phyloP scores from a whole-genome alignment of 78 protist genomes.

The Planoprotostelium fungivorum region DNA sequence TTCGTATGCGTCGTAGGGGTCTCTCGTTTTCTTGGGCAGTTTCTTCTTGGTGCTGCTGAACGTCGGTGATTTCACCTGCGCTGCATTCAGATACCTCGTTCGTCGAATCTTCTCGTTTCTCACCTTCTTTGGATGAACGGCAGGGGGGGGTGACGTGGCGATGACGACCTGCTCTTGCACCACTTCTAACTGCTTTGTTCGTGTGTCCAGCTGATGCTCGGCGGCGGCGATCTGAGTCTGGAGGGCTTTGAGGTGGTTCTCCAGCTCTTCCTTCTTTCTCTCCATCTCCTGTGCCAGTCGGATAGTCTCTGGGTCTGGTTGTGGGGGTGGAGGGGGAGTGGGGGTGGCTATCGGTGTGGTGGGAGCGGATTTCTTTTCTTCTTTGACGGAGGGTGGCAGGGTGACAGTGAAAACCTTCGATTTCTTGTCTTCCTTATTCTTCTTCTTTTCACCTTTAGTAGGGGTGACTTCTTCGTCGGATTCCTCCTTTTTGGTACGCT shows the following conservation, averaged over 20 bases:
- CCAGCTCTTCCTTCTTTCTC: neutral
- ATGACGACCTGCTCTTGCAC: neutral
- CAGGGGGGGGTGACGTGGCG: neutral
- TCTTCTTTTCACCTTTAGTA: too few species aligned
- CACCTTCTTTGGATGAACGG: neutral
- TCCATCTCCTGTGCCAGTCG: neutral
- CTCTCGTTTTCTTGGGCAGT: neutral
- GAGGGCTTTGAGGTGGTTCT: neutral
- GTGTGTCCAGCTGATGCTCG: neutral
- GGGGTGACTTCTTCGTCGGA: neutral
- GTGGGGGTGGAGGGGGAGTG: neutral
- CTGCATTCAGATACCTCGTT: neutral
- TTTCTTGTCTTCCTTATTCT: neutral
- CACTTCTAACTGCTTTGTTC: neutral
- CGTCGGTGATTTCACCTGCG: neutral
- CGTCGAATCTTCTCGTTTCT: neutral
- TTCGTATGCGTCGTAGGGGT: neutral
- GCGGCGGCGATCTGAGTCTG: neutral
- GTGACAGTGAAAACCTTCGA: neutral
- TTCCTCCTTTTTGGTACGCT: neutral
- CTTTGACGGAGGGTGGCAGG: neutral
- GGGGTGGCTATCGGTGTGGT: neutral
- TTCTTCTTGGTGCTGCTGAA: neutral
- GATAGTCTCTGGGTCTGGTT: neutral
- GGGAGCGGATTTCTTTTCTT: too few species aligned